phyloP scores from a whole-genome alignment of 2,329 filamentous ascomycete genomes.

The Aspergillus fumigatus region DNA sequence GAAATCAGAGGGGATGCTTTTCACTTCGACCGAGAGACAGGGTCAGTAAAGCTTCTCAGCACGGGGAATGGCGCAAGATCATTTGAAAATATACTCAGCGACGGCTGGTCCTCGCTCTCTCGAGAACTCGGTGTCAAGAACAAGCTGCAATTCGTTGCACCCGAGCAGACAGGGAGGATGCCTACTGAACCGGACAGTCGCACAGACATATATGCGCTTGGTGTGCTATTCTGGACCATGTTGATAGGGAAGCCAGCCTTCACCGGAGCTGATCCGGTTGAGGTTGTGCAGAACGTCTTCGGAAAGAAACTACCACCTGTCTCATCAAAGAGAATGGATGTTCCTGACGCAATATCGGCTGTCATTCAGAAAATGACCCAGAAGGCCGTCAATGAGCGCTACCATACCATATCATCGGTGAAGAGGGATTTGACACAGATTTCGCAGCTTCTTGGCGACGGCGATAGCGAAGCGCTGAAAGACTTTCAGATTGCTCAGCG shows the following conservation, averaged over 20 bases:
- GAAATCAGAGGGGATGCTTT: conserved; percentile 89
- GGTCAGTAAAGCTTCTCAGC: conserved; percentile 71
- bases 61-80: conserved; percentile 82
- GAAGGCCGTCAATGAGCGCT: conserved; percentile 81
- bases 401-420: conserved; percentile 82
- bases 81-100: conserved; percentile 86
- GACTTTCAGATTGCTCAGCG: conserved; percentile 74
- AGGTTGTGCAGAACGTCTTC: conserved; percentile 87
- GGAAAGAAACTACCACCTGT: conserved; percentile 72
- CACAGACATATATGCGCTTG: conserved; percentile 90
- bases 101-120: conserved; percentile 79
- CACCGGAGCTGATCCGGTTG: conserved; percentile 72
- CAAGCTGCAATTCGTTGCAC: conserved; percentile 87
- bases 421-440: conserved; percentile 75
- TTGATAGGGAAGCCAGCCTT: conserved; percentile 77
- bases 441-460: conserved; percentile 68
- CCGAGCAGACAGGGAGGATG: conserved; percentile 90
- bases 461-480: conserved; percentile 65
- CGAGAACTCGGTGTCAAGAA: conserved; percentile 81
- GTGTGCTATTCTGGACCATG: conserved; percentile 83
- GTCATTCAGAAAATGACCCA: conserved; percentile 91
- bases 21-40: conserved; percentile 70
- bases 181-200: conserved; percentile 85
- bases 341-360: conserved; percentile 74
- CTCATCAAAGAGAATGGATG: conserved; percentile 71